These are phyloP conservation scores for Saksenaea vasiformis DNA, from an alignment of 371 early-diverging fungal species.

Conservation along the genomic window DNA sequence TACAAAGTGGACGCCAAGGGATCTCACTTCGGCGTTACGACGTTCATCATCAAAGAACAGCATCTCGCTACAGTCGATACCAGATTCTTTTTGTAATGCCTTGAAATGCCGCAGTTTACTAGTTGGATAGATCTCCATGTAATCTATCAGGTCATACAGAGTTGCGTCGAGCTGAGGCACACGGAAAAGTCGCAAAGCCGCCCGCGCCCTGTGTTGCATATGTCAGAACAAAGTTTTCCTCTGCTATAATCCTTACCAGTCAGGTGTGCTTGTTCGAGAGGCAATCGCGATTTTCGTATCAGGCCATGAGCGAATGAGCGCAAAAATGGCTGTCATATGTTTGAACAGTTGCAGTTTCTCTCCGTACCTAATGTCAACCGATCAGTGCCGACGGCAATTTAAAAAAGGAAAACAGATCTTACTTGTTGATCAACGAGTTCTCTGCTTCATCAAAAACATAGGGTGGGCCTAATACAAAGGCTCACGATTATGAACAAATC, in stretches of 20 bases:
- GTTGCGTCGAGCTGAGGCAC: constrained; percentile 28
- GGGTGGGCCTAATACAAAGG: constrained; percentile 24
- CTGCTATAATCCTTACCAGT: constrained; percentile 35
- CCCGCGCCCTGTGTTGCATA: constrained; percentile 22
- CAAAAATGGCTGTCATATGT: constrained; percentile 38
- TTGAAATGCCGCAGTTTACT: constrained; percentile 48
- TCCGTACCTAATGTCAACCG: constrained; percentile 15
- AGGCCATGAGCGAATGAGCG: constrained; percentile 34
- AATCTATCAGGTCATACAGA: constrained; percentile 33
- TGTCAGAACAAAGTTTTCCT: background rate
- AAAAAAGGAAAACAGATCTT: background rate
- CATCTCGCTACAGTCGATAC: constrained; percentile 51
- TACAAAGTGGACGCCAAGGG: constrained; percentile 39
- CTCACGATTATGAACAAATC: background rate
- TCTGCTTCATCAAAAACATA: constrained; percentile 18
- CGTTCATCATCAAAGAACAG: constrained; percentile 63
- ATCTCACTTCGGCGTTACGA: constrained; percentile 43
- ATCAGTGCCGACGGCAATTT: background rate
- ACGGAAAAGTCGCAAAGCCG: constrained; percentile 24
- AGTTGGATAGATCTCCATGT: constrained; percentile 47
- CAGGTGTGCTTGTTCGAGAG: constrained; percentile 48
- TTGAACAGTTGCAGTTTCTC: constrained; percentile 33
- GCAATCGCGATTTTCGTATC: constrained; percentile 51
- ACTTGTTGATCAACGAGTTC: constrained; percentile 17
- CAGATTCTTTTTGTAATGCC: constrained; percentile 33